Conservation (phyloP, 2,329 filamentous ascomycete genomes). For the Aspergillus hiratsukae region DNA sequence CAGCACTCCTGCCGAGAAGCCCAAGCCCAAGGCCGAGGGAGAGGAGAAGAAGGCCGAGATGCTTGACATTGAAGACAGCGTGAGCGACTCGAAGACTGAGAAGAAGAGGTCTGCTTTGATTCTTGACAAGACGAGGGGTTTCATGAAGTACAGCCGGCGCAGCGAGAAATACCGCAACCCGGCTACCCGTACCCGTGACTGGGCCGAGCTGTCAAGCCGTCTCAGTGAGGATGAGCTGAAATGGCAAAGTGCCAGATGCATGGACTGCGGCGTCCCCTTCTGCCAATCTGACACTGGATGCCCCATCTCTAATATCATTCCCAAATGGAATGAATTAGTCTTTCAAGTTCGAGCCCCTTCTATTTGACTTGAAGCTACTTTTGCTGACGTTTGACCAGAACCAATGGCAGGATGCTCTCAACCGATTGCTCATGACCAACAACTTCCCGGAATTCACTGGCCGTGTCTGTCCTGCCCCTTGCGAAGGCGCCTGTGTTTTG, state of each 20-base stretch:
- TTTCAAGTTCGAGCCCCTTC: no score
- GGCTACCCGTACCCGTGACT: constrained; percentile 82
- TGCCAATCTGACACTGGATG: constrained; percentile 95
- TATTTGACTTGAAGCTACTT: no score
- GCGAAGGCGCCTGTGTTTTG: constrained; percentile 90
- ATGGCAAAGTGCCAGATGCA: no score
- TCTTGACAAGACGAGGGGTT: constrained; percentile 94
- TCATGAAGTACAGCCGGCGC: constrained; percentile 94
- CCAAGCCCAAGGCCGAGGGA: constrained; percentile 56
- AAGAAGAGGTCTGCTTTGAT: constrained; percentile 87
- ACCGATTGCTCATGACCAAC: constrained; percentile 91
- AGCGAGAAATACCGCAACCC: constrained; percentile 88
- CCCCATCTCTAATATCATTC: constrained; percentile 95
- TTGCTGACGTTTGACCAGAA: no score
- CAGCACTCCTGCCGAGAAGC: constrained; percentile 50
- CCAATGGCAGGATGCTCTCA: constrained; percentile 87
- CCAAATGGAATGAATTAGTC: constrained; percentile 84
- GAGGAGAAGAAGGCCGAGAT: constrained; percentile 64
- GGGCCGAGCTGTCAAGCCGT: constrained; percentile 83
- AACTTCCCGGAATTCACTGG: constrained; percentile 98
- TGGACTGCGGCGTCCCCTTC: constrained; percentile 98
- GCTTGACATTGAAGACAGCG: constrained; percentile 86
- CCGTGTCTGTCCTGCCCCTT: constrained; percentile 93
- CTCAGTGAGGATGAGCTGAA: no score
- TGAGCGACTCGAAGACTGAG: constrained; percentile 77